Percentiles rank a stretch among this genome's conserved stretches.
Evolutionary conservation across 2,329 filamentous ascomycete species (phyloP).

Genomic region (Phyllosticta citrichinensis): DNA sequence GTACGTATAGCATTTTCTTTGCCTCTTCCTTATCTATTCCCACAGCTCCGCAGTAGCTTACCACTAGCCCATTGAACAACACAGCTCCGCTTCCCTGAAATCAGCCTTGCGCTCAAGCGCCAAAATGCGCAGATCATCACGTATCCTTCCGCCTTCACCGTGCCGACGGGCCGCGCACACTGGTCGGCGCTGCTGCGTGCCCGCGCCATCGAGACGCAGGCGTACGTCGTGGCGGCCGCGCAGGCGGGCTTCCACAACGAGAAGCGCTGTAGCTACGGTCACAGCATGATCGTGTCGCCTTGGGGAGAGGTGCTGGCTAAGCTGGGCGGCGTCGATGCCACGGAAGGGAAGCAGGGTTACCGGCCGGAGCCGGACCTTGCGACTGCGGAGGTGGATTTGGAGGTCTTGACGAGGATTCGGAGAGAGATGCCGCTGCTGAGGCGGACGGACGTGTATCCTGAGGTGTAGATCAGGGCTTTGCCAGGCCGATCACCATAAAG

Average conservation of each 20-base stretch:
- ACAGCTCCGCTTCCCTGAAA: conserved; percentile 67
- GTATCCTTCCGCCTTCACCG: conserved; percentile 85
- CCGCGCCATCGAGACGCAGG: conserved; percentile 80
- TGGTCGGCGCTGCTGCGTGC: conserved; percentile 74
- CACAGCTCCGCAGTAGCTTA: neutral
- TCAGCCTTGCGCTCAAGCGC: conserved; percentile 55
- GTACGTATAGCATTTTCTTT: conserved; percentile 19
- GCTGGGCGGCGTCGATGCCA: conserved; percentile 44
- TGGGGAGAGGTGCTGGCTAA: conserved; percentile 70
- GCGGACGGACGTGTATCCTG: conserved; percentile 37
- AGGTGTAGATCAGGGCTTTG: neutral
- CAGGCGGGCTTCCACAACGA: conserved; percentile 65
- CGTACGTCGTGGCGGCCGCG: conserved; percentile 77
- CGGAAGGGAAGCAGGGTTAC: conserved; percentile 21
- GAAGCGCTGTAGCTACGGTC: conserved; percentile 72
- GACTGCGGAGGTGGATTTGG: conserved; percentile 47
- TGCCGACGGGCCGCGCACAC: conserved; percentile 74
- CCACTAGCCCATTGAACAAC: neutral
- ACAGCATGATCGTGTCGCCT: conserved; percentile 75
- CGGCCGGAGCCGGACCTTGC: conserved; percentile 30
- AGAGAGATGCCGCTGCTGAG: conserved; percentile 48
- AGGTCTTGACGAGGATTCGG: conserved; percentile 44
- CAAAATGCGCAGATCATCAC: conserved; percentile 66
- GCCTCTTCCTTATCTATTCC: neutral
- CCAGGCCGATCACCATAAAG: neutral